phyloP scores from a whole-genome alignment of 2,329 filamentous ascomycete species.

The Fusarium mexicanum region DNA sequence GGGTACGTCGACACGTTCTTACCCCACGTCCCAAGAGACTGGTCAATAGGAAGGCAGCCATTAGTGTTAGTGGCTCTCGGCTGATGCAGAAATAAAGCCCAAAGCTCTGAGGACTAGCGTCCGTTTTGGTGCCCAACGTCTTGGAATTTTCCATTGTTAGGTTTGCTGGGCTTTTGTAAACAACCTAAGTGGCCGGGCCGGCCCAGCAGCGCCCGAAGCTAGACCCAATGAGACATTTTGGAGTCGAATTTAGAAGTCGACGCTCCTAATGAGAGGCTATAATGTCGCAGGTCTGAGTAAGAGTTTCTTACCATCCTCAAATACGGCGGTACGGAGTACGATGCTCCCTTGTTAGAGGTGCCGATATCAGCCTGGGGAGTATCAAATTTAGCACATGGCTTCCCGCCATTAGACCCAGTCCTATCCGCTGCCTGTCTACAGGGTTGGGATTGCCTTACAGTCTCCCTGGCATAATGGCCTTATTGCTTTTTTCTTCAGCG shows the following conservation, averaged over 20 bases:
- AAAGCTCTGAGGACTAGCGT: conserved; percentile 39
- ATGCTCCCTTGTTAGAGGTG: conserved; percentile 20
- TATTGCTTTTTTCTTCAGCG: conserved; percentile 31
- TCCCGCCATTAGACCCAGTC: conserved; percentile 34
- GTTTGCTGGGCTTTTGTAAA: conserved; percentile 23
- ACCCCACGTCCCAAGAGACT: conserved; percentile 34
- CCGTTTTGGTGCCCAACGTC: conserved; percentile 44
- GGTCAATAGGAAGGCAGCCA: conserved; percentile 44
- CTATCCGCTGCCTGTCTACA: conserved; percentile 7
- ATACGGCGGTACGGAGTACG: not conserved
- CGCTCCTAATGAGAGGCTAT: conserved; percentile 13
- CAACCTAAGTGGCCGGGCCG: conserved; percentile 39
- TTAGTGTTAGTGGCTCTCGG: conserved; percentile 36
- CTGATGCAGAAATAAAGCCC: conserved; percentile 38
- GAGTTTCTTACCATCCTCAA: conserved; percentile 7
- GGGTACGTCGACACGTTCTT: conserved; percentile 26
- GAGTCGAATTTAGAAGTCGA: conserved; percentile 17
- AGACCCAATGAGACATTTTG: conserved; percentile 31
- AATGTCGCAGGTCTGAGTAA: conserved; percentile 18
- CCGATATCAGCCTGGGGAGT: conserved; percentile 26
- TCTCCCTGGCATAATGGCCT: conserved; percentile 22
- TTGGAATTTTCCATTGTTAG: conserved; percentile 25
- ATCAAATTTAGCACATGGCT: conserved; percentile 38
- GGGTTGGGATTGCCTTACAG: conserved; percentile 21
- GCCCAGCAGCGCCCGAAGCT: conserved; percentile 40